These are phyloP conservation scores for Anethum foeniculum DNA, from an alignment of 140 eudicot species.

Conservation along the genomic window DNA sequence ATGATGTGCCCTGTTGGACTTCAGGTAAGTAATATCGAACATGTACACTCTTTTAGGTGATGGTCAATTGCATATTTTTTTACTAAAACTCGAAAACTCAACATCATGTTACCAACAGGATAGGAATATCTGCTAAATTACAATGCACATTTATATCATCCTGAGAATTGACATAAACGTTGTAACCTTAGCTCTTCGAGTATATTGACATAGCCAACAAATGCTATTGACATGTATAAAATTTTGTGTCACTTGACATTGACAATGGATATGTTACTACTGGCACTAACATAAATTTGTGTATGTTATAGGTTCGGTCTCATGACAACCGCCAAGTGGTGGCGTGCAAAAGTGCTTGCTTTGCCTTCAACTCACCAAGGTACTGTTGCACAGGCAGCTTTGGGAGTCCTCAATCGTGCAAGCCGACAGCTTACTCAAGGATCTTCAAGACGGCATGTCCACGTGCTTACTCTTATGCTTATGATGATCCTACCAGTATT, in stretches of 20 bases:
- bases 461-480: slow-evolving; percentile 87
- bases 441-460: slow-evolving; percentile 91
- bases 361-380: slow-evolving; percentile 86
- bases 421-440: slow-evolving; percentile 91
- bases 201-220: not conserved
- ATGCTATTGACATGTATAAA: not conserved
- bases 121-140: not conserved
- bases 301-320: slow-evolving; percentile 50
- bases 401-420: slow-evolving; percentile 77
- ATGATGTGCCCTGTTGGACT: slow-evolving; percentile 90
- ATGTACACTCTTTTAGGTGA: not conserved
- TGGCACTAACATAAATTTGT: not conserved
- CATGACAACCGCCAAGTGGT: slow-evolving; percentile 59
- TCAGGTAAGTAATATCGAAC: slow-evolving; percentile 31
- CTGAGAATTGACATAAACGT: not conserved
- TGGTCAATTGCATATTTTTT: not conserved
- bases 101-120: not conserved
- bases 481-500: slow-evolving; percentile 94
- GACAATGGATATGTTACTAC: not conserved
- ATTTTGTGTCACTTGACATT: not conserved
- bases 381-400: slow-evolving; percentile 84
- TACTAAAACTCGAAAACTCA: not conserved
- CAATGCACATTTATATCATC: not conserved
- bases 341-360: slow-evolving; percentile 96
- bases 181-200: not conserved